phyloP scores from a whole-genome alignment of 495 filamentous ascomycete genomes.

The Parathielavia appendiculata region DNA sequence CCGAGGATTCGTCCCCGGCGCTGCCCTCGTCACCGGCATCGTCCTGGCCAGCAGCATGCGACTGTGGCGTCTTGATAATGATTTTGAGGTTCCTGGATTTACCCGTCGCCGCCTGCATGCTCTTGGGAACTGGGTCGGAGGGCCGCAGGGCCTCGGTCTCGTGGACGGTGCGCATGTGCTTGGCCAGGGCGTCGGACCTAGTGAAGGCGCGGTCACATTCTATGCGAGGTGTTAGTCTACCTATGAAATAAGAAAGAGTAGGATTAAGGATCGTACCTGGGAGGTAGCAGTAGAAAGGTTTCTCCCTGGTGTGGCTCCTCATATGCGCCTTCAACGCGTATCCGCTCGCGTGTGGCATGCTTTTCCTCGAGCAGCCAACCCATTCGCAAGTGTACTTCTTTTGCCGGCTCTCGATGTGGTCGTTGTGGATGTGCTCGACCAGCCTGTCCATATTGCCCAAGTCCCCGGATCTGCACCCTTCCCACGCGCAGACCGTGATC shows the following conservation, averaged over 20 bases:
- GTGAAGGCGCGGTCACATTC: slow-evolving; percentile 98
- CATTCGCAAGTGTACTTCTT: slow-evolving; percentile 87
- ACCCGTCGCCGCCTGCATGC: slow-evolving; percentile 50
- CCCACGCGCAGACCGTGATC: slow-evolving; percentile 84
- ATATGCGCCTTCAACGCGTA: slow-evolving; percentile 96
- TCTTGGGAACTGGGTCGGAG: slow-evolving; percentile 79
- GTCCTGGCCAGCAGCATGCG: slow-evolving; percentile 51
- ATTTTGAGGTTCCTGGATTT: slow-evolving; percentile 65
- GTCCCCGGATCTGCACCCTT: slow-evolving; percentile 74
- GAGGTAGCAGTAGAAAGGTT: slow-evolving; percentile 92
- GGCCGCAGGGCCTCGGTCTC: slow-evolving; percentile 90
- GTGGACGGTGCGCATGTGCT: slow-evolving; percentile 98
- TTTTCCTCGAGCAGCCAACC: slow-evolving; percentile 81
- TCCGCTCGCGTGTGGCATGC: slow-evolving; percentile 84
- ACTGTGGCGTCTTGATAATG: slow-evolving; percentile 50
- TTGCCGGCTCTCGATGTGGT: slow-evolving; percentile 75
- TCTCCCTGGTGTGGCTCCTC: slow-evolving; percentile 95
- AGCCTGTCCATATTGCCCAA: slow-evolving; percentile 88
- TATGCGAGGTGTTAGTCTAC: slow-evolving; percentile 30
- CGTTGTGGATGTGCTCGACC: slow-evolving; percentile 88
- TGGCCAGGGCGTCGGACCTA: slow-evolving; percentile 90
- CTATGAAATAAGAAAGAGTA: neutral
- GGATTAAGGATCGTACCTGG: slow-evolving; percentile 58
- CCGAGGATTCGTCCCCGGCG: slow-evolving; percentile 43
- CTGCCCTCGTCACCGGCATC: slow-evolving; percentile 50